phyloP scores from a whole-genome alignment of 371 early-diverging fungal genomes.

The Apophysomyces trapeziformis region DNA sequence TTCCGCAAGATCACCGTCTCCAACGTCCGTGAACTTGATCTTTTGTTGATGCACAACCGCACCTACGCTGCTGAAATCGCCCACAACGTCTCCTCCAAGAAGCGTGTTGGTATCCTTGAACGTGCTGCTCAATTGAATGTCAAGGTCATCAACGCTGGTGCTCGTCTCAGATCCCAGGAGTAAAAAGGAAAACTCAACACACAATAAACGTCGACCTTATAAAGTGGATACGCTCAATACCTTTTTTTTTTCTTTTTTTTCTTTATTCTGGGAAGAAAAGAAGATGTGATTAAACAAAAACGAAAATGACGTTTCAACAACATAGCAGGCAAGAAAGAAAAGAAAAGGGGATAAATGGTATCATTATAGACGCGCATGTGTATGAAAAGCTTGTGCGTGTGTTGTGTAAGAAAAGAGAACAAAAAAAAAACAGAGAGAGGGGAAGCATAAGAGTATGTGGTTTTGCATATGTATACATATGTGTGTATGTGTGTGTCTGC shows the following conservation, averaged over 20 bases:
- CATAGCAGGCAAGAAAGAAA: background rate
- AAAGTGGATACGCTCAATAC: background rate
- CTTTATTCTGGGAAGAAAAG: background rate
- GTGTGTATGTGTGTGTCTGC: too few relatives aligned
- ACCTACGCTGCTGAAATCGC: slow-evolving; percentile 98
- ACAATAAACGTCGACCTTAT: background rate
- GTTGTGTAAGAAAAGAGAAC: background rate
- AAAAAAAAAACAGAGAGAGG: background rate
- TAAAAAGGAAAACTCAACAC: slow-evolving; percentile 33
- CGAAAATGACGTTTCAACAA: background rate
- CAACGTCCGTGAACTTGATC: slow-evolving; percentile 94
- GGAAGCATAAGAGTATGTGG: background rate
- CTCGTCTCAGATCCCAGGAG: slow-evolving; percentile 90
- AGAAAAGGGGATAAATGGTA: background rate
- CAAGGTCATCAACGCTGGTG: slow-evolving; percentile 95
- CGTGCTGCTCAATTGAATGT: slow-evolving; percentile 97
- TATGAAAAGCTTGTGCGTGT: background rate
- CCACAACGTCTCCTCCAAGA: slow-evolving; percentile 94
- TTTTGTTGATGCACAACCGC: slow-evolving; percentile 98
- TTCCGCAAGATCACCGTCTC: slow-evolving; percentile 96
- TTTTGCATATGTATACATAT: too few relatives aligned
- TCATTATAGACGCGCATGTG: too few relatives aligned
- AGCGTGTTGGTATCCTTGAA: slow-evolving; percentile 95
- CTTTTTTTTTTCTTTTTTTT: background rate
- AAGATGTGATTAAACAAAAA: slow-evolving; percentile 6